Evolutionary conservation across 2,329 filamentous ascomycete species (phyloP), one percentile per base, ranked within the genome.

Genomic region (Cladophialophora immunda): DNA sequence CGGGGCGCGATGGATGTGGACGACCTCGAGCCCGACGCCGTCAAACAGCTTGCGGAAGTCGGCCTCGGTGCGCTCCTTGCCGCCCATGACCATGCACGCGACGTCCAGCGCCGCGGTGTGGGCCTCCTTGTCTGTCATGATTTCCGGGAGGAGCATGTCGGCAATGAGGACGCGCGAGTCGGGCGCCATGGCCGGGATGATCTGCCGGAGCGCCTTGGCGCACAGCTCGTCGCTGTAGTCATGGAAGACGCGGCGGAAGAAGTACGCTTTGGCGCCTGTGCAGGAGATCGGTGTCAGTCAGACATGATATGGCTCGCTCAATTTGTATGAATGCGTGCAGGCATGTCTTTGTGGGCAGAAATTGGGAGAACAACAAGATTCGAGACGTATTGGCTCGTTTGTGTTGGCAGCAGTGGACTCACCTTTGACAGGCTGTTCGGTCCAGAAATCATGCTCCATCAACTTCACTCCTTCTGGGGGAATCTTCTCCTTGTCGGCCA

Each of bases 371-470:
- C 13, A 3, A 9, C 19, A 25, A 25, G 45, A 50, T 11, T 50
- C 45, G 13, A 50, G 45, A 41, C 17, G 3, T 25, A 15, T 50
- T 15, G 36, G 13, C 13, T 5, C 36, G 19, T 41, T n/a, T 41
- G 13, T 41, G 2, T 5, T 25, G 5, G 17, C 7, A 8, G n/a
- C n/a, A 25, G 45, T 11, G 19, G 34, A 53, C 55, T 47, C 70
- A 78, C 79, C 70, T 67, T 71, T 67, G 52, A 72, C 62, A 13
- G 70, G 62, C 50, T 72, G 68, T 30, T 54, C 45, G 11, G 56
- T 62, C 60, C 63, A 71, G 53, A 72, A 71, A 50, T 71, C 69
- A 65, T 85, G 77, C 2, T 72, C 73, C 76, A 84, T 79, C 3
- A 71, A 7, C 36, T 56, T 60, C 19, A 65, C 63, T 30, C 58